phyloP scores from a whole-genome alignment of 2,329 filamentous ascomycete species.

The Xylaria sp. region DNA sequence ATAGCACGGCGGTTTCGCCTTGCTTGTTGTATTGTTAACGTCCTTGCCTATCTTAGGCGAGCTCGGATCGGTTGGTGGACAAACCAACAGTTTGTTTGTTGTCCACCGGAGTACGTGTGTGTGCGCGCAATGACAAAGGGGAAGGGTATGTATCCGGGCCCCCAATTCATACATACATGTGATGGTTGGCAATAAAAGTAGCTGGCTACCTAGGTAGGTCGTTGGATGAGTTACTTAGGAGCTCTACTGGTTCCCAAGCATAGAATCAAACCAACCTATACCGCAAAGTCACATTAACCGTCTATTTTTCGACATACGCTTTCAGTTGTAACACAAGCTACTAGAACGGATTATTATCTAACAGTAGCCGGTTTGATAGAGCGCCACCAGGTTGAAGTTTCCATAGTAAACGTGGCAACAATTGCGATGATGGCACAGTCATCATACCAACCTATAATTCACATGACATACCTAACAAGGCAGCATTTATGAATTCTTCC shows the following conservation, averaged over 20 bases:
- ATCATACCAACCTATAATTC: not conserved
- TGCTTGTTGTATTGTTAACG: too few species aligned
- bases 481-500: too few species aligned
- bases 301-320: not conserved
- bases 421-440: not conserved
- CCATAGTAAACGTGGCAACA: not conserved
- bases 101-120: too few species aligned
- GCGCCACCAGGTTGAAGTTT: not conserved
- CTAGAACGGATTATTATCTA: not conserved
- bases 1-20: not conserved
- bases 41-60: constrained; percentile 1
- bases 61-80: constrained; percentile 1
- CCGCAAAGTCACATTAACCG: not conserved
- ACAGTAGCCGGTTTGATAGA: too few species aligned
- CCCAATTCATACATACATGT: too few species aligned
- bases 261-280: not conserved
- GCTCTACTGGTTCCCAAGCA: not conserved
- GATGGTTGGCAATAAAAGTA: not conserved
- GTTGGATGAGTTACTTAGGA: not conserved
- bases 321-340: not conserved
- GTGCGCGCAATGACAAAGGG: not conserved
- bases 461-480: too few species aligned
- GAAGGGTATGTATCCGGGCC: not conserved
- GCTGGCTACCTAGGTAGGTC: too few species aligned
- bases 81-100: not conserved